Evolutionary conservation across 441 rosid species (phyloP).

Genomic region (Erysimum cheiri): DNA sequence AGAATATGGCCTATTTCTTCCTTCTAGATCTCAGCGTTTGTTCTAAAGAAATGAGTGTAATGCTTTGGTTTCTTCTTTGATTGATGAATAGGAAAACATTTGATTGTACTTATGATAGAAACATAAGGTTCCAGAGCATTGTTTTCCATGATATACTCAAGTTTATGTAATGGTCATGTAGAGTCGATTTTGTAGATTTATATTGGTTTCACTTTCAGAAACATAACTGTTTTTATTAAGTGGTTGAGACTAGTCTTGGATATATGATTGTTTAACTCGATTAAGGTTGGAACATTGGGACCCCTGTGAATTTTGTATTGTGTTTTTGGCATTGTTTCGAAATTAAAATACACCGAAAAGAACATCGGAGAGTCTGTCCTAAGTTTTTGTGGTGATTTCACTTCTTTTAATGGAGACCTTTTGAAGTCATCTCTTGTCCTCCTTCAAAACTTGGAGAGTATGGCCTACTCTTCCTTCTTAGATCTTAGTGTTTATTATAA

Average conservation of each 20-base stretch:
- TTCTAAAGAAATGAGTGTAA: background rate
- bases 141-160: background rate
- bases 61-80: no score
- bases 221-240: background rate
- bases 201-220: background rate
- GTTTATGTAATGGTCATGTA: background rate
- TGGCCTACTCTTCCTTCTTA: background rate
- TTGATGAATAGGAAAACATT: background rate
- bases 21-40: constrained; percentile 3
- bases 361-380: background rate
- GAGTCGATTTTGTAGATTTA: background rate
- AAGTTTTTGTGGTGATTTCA: background rate
- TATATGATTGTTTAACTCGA: background rate
- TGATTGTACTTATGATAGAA: background rate
- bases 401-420: background rate
- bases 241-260: background rate
- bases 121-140: background rate
- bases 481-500: constrained; percentile 1
- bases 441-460: background rate
- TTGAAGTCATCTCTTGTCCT: background rate
- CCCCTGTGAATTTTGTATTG: background rate
- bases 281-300: constrained; percentile 56
- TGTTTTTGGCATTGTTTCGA: background rate
- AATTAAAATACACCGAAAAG: background rate
- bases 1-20: background rate